Base-by-base conservation (phyloP, 495 filamentous ascomycete species). In the Talaromyces ruber region DNA sequence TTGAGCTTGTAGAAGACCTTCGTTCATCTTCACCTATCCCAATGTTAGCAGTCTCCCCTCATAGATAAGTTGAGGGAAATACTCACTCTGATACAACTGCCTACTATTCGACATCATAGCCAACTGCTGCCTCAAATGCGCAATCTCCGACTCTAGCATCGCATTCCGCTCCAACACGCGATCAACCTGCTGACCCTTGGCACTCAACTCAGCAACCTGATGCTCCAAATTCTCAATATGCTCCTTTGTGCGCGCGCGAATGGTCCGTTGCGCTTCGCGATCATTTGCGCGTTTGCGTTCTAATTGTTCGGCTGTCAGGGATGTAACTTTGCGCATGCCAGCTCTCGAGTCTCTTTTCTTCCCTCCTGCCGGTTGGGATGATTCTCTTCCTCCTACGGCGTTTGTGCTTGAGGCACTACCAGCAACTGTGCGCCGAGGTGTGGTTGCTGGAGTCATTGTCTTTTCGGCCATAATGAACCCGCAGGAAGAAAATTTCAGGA, bases 271-370 rank as follows among this genome's bases (percentile, higher is more conserved):
- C 29, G 84, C 83, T 65, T 87, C 84, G 52, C 84, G 81, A 64
- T 87, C 84, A 68, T 85, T 85, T 56, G 82, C 83, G 58, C 84
- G 79, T 65, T 87, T 87, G 52, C 84, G 75, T 61, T 87, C 84
- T 25, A 87, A 72, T 64, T 87, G 83, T 47, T 83, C 83, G 25
- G 79, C 76, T 5, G 81, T 82, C 56, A 87, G 71, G 2, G 80
- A 79, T 6, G 82, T 77, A 34, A 87, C 84, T 64, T 81, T 86
- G 61, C 85, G 75, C 28, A 82, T 82, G 2, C 84, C 83, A 16
- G 82, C 81, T 63, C 84, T 77, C 24, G 83, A 81, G 53, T 81
- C 79, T 55, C 73, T 69, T 60, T 69, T 75, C 61, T 70, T 76
- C 63, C 58, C 24, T 65, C 58, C 24, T 65, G 60, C 14, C 16